Evolutionary conservation across 2,329 filamentous ascomycete species (phyloP), one percentile per base, ranked within the genome.

Genomic region (Fusarium lateritium): DNA sequence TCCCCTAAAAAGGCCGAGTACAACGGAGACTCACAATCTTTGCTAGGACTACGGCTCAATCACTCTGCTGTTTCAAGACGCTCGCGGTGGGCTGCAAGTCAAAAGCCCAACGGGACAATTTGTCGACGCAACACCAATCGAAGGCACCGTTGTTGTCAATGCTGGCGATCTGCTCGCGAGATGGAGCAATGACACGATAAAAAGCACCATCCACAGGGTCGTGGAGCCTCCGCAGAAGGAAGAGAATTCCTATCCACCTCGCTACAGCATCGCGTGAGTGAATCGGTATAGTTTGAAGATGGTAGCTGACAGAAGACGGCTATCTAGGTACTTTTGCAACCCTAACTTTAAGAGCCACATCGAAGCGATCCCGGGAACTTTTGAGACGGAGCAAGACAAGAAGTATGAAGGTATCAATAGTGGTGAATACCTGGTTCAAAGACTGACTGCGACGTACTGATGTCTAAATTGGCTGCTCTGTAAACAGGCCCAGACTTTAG

Each of bases 181-280:
- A 53, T 97, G 94, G 94, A 93, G 92, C 68, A 98, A 98, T 76
- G 93, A 97, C 75, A 92, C 88, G 6, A 97, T 98, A 81, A 94
- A 92, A 82, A 95, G 92, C 76, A 98, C 94, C 6, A 88, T 94
- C 63, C 94, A 98, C 79, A 89, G 94, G 13, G 94, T 98, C 1
- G 92, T 98, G 7, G 92, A 97, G 81, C 94, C 94, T 3, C 92
- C 93, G 1, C 82, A 83, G 17, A 85, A 84, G 6, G 83, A 81
- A 5, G 81, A 80, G 9, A 85, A 84, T 17, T 80, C 83, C 39
- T 91, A 97, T 78, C 93, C 94, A 2, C 85, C 93, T 1, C 85
- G 92, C 39, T 98, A 98, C 76, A 95, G 92, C 73, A 91, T 98
- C 76, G 94, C 94, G 73, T 98, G 72, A 76, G 86, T 83, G 21